Conservation (phyloP, 176 grass and related monocot species). For the Pontederia paniculata region DNA sequence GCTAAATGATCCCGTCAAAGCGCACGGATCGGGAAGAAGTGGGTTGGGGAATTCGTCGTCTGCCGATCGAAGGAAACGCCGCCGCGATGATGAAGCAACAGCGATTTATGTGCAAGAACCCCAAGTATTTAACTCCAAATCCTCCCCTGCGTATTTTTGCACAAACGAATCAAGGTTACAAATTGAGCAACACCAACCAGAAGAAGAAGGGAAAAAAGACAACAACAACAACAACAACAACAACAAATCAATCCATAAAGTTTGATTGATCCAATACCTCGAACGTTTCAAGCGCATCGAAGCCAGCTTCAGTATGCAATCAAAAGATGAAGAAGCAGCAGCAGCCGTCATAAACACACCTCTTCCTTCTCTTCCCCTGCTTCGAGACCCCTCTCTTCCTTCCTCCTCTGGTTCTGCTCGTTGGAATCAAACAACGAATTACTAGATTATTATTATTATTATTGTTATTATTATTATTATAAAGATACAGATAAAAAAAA, state of each 20-base stretch:
- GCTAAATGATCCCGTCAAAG: neutral
- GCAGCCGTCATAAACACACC: constrained; percentile 4
- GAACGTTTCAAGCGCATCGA: constrained; percentile 10
- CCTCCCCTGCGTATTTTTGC: constrained; percentile 2
- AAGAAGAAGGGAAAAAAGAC: no score
- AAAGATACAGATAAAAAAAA: no score
- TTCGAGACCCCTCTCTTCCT: no score
- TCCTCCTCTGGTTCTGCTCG: no score
- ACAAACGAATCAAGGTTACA: neutral
- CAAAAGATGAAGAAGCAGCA: neutral
- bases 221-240: neutral
- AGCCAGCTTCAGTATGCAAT: neutral
- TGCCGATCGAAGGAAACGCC: neutral
- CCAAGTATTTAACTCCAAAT: constrained; percentile 5
- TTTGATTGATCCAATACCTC: neutral
- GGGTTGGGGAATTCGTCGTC: neutral
- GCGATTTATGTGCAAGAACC: constrained; percentile 4
- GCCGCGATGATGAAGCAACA: neutral
- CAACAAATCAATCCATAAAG: neutral
- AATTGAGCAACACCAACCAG: no score
- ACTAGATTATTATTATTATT: no score
- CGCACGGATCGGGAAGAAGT: neutral
- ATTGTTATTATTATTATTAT: no score
- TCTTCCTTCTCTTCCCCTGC: neutral
- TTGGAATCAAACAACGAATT: no score